Percentiles rank a stretch among this genome's conserved stretches.
These are phyloP conservation scores for Cutaneotrichosporon daszewskae DNA, from an alignment of 1,284 basidiomycete genomes.

Conservation along the genomic window DNA sequence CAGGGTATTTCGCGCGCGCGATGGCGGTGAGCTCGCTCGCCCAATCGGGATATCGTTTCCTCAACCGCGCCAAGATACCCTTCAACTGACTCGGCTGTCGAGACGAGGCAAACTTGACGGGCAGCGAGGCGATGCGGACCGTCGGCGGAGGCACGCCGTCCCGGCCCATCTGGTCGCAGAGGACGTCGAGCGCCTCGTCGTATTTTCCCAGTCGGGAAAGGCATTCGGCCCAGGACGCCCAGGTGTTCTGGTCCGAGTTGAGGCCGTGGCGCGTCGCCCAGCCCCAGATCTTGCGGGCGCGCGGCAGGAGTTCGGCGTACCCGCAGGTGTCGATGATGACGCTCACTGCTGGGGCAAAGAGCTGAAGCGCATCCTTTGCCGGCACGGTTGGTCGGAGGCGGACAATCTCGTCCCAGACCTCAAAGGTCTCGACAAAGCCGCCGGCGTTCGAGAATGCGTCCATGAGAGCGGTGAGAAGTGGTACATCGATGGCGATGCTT, in stretches of 20 bases:
- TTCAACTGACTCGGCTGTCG: too few relatives aligned
- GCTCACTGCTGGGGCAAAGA: conserved; percentile 62
- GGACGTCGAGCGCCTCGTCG: conserved; percentile 62
- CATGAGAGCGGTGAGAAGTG: conserved; percentile 16
- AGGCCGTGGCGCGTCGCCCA: conserved; percentile 56
- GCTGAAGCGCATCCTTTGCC: conserved; percentile 43
- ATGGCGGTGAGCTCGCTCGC: too few relatives aligned
- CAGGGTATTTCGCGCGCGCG: too few relatives aligned
- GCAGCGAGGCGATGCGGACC: background rate
- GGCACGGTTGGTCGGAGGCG: conserved; percentile 46
- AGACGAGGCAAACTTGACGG: conserved; percentile 12
- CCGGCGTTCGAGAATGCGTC: conserved; percentile 76
- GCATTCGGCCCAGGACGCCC: conserved; percentile 80
- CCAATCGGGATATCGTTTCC: too few relatives aligned
- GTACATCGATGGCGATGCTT: conserved; percentile 63
- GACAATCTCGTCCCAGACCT: conserved; percentile 72
- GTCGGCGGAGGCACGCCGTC: background rate
- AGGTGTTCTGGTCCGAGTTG: conserved; percentile 54
- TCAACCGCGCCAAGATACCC: too few relatives aligned
- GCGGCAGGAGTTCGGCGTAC: conserved; percentile 53
- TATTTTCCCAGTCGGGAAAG: conserved; percentile 65
- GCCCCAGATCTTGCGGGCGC: conserved; percentile 55
- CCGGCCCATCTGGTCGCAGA: conserved; percentile 59
- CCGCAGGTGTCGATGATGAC: conserved; percentile 82
- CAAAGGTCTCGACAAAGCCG: conserved; percentile 63